Evolutionary conservation across 352 stramenopile species (phyloP).

Genomic region (Pythium inflatum): DNA sequence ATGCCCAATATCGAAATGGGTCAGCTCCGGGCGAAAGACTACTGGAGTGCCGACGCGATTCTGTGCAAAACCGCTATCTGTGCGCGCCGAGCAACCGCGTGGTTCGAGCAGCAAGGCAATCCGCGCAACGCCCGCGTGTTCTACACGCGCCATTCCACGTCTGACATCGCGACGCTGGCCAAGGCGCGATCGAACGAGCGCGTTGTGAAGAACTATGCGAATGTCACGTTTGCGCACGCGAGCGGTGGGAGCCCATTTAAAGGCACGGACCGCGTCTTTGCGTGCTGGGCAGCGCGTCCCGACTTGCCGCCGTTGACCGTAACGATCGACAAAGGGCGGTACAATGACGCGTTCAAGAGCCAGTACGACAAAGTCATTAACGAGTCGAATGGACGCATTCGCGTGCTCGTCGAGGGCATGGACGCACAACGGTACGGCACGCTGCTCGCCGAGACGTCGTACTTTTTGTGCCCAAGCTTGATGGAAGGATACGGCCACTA

Average conservation of each 20-base stretch:
- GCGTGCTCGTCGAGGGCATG: no score
- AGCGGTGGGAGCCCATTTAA: conserved; percentile 54
- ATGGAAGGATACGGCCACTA: conserved; percentile 75
- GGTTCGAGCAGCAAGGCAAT: conserved; percentile 66
- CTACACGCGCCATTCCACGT: conserved; percentile 67
- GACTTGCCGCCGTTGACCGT: conserved; percentile 58
- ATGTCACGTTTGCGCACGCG: conserved; percentile 54
- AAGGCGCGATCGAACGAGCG: no score
- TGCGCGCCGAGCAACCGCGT: conserved; percentile 45
- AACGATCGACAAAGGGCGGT: conserved; percentile 53
- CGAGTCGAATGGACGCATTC: conserved; percentile 28
- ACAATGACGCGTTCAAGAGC: no score
- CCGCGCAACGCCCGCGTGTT: conserved; percentile 50
- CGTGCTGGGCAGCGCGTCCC: conserved; percentile 59
- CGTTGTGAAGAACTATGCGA: conserved; percentile 43
- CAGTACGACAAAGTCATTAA: conserved; percentile 4
- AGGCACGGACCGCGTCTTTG: conserved; percentile 47
- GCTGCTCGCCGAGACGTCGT: conserved; percentile 53
- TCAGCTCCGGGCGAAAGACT: conserved; percentile 48
- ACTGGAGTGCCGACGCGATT: conserved; percentile 56
- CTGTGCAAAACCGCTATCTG: conserved; percentile 66
- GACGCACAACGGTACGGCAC: conserved; percentile 48
- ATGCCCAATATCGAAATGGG: conserved; percentile 55
- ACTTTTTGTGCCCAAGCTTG: conserved; percentile 64
- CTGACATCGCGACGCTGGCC: conserved; percentile 41